Evolutionary conservation across 2,329 filamentous ascomycete genomes (phyloP).

Genomic region (Diatrype stigma): DNA sequence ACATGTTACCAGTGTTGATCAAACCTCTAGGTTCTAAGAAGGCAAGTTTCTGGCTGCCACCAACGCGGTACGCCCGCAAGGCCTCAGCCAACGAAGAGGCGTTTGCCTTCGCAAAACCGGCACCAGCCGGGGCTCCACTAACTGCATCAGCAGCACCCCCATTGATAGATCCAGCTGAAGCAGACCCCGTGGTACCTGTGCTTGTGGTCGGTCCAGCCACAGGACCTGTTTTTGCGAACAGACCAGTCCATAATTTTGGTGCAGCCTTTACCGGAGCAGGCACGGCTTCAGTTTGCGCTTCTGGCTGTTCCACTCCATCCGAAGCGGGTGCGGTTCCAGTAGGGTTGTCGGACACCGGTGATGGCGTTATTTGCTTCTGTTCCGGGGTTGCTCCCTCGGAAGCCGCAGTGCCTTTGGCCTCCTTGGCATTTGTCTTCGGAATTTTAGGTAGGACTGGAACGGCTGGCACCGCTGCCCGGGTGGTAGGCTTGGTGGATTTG

Average conservation of each 20-base stretch:
- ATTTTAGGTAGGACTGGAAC: slow-evolving; percentile 44
- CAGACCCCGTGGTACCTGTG: slow-evolving; percentile 15
- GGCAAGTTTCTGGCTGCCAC: slow-evolving; percentile 60
- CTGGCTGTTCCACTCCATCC: slow-evolving; percentile 10
- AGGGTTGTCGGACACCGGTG: slow-evolving; percentile 6
- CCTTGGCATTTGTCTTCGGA: slow-evolving; percentile 36
- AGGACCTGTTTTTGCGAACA: slow-evolving; percentile 28
- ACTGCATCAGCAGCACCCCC: slow-evolving; percentile 13
- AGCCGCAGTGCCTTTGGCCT: slow-evolving; percentile 17
- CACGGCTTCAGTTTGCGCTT: slow-evolving; percentile 22
- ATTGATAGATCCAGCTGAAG: slow-evolving; percentile 19
- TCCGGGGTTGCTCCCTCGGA: slow-evolving; percentile 16
- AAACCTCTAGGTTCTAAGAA: slow-evolving; percentile 91
- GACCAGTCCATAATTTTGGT: slow-evolving; percentile 36
- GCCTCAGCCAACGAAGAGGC: slow-evolving; percentile 52
- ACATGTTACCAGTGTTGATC: slow-evolving; percentile 98
- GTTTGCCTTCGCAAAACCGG: slow-evolving; percentile 41
- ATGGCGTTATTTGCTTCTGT: slow-evolving; percentile 14
- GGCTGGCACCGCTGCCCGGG: slow-evolving; percentile 35
- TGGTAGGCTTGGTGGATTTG: slow-evolving; percentile 25
- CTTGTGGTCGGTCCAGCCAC: slow-evolving; percentile 15
- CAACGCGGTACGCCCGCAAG: slow-evolving; percentile 67
- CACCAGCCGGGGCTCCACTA: slow-evolving; percentile 21
- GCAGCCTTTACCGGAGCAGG: slow-evolving; percentile 26
- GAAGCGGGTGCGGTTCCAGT: slow-evolving; percentile 10